Evolutionary conservation across 768 basidiomycete species (phyloP), one percentile per base, ranked within the genome.

Genomic region (Lentinula edodes): DNA sequence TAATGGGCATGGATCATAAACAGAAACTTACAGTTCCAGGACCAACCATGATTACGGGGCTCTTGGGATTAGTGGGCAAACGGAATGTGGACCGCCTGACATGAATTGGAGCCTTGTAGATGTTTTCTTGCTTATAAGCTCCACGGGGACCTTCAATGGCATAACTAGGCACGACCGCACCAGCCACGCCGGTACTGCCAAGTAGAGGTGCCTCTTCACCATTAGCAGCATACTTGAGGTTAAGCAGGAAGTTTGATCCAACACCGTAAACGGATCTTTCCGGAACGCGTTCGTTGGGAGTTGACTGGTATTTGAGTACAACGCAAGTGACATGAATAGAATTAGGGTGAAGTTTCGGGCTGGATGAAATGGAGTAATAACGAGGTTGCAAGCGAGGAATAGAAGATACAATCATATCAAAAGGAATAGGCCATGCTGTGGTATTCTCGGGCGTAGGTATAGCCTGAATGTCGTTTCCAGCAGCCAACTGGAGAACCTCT

Each of bases 321-420:
- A 99, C 97, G 58, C 85, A 90, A 15, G 97, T 99, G 67, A 95
- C 88, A 73, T 99, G 97, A 66, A 99, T 93, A 7, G 89, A 78
- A 62, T 83, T 86, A n/a, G 95, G 85, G 73, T 93, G 72, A 9
- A 98, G 78, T 73, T 98, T 98, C 46, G 97, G 95, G 64, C 92
- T 94, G 18, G 95, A 98, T 8, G 97, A 98, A 73, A 99, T 98
- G 38, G 97, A 99, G 75, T 96, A 99, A 78, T 91, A 99, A 60
- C 97, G 90, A 38, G 97, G 95, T 72, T 98, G 96, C 18, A 99
- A 84, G 65, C 97, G 93, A 42, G 93, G 86, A 62, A 96, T 88
- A 55, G 90, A 88, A 6, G 95, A 98, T 58, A 99, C 88, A 66
- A 99, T 88, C 72, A 95, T 90, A 72, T 99, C 97, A 73, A 99